Conservation (phyloP, 192 early-diverging fungal genomes). For the Entomortierella beljakovae region DNA sequence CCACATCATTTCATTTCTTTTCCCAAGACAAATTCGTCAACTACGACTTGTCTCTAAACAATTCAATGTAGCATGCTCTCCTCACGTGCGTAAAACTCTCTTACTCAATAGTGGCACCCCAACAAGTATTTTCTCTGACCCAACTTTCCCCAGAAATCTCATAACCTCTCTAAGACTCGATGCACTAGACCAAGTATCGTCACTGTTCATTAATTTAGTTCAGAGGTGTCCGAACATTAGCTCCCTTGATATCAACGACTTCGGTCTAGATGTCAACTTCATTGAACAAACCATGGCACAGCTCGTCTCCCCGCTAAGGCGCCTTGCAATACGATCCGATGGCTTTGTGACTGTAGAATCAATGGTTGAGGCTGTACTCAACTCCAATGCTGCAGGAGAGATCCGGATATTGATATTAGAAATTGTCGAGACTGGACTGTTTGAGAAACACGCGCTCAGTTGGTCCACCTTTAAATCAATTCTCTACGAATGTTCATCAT, state of each 20-base stretch:
- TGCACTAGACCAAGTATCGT: slow-evolving; percentile 14
- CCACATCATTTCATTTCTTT: slow-evolving; percentile 7
- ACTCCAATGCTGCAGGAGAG: neutral
- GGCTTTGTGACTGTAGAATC: slow-evolving; percentile 28
- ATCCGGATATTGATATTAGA: slow-evolving; percentile 15
- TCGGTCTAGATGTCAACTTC: slow-evolving; percentile 23
- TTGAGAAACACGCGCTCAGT: slow-evolving; percentile 16
- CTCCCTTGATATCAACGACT: slow-evolving; percentile 3
- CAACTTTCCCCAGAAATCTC: neutral
- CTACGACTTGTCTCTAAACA: slow-evolving; percentile 35
- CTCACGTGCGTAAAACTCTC: slow-evolving; percentile 1
- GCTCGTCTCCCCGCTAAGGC: neutral
- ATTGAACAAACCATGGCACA: neutral
- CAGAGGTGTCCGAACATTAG: neutral
- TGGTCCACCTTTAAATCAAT: slow-evolving; percentile 17
- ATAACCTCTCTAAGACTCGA: slow-evolving; percentile 6
- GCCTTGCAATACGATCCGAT: slow-evolving; percentile 12
- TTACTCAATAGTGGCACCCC: slow-evolving; percentile 3
- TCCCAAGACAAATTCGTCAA: slow-evolving; percentile 13
- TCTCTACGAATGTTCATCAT: slow-evolving; percentile 5
- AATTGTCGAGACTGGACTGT: slow-evolving; percentile 14
- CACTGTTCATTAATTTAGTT: neutral
- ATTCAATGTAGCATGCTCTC: slow-evolving; percentile 10
- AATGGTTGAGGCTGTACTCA: slow-evolving; percentile 10
- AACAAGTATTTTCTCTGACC: neutral